Evolutionary conservation across 805 yeast genomes (phyloP).

Genomic region (Lipomyces yamadae): DNA sequence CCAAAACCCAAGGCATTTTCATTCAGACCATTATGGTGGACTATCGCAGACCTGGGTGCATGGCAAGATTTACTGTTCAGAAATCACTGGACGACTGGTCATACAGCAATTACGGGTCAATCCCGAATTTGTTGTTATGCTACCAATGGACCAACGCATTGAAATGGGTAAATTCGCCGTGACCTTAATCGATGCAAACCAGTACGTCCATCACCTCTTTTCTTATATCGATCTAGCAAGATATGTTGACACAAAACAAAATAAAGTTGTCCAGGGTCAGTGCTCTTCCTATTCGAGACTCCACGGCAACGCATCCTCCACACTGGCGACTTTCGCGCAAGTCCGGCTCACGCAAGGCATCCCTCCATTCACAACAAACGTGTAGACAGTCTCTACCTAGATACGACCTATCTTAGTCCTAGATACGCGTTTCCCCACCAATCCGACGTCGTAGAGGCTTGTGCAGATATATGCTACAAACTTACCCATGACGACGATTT

Average conservation of each 20-base stretch:
- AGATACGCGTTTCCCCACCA: constrained; percentile 79
- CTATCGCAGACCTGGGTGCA: constrained; percentile 74
- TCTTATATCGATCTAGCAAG: not conserved
- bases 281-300: constrained; percentile 68
- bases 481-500: constrained; percentile 42
- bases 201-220: constrained; percentile 42
- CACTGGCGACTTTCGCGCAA: constrained; percentile 92
- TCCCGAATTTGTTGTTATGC: constrained; percentile 48
- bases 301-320: constrained; percentile 58
- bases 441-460: constrained; percentile 61
- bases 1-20: constrained; percentile 62
- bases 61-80: constrained; percentile 74
- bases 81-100: constrained; percentile 66
- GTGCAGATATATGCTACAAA: constrained; percentile 58
- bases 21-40: constrained; percentile 94
- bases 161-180: constrained; percentile 57
- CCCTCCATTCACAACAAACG: constrained; percentile 39
- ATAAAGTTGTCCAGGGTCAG: constrained; percentile 84
- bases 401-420: constrained; percentile 87
- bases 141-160: constrained; percentile 52
- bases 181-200: constrained; percentile 80
- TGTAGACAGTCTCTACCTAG: constrained; percentile 74
- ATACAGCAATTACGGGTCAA: constrained; percentile 60
- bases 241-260: not conserved
- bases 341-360: constrained; percentile 54